phyloP scores from a whole-genome alignment of 106 monocot genomes.

The Dioscorea alata region DNA sequence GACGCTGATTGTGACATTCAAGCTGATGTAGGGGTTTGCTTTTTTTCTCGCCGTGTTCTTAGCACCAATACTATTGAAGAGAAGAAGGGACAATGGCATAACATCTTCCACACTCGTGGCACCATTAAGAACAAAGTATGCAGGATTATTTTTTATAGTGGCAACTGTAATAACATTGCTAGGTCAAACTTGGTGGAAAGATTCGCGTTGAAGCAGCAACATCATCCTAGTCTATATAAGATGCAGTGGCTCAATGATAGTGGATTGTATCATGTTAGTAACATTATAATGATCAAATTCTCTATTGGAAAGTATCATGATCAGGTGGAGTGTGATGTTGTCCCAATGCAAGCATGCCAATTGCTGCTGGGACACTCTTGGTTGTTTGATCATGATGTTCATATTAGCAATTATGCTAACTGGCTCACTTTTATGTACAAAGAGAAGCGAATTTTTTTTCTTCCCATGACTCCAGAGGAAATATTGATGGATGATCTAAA shows the following conservation, averaged over 20 bases:
- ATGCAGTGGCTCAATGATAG: background rate
- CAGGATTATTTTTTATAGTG: background rate
- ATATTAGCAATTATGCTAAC: background rate
- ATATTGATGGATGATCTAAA: background rate
- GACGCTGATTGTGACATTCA: too few species aligned
- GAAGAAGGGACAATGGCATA: too few species aligned
- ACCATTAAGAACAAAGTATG: background rate
- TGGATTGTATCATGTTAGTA: background rate
- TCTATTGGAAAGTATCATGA: background rate
- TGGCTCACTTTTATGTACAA: background rate
- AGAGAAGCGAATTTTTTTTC: background rate
- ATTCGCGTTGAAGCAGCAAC: background rate
- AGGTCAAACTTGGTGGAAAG: background rate
- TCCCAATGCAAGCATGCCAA: background rate
- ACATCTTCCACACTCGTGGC: too few species aligned
- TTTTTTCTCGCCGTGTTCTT: too few species aligned
- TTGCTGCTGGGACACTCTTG: background rate
- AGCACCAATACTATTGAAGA: too few species aligned
- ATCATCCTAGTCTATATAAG: background rate
- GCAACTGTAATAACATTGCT: background rate
- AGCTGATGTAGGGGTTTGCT: too few species aligned
- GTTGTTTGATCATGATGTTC: background rate
- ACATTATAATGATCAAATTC: background rate
- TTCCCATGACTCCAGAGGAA: background rate
- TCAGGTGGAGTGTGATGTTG: conserved; percentile 7